A percentile compares a stretch with the other conserved stretches of the same genome.
These are phyloP conservation scores for Helianthus annuus DNA, from an alignment of 129 eudicot species.

Conservation along the genomic window DNA sequence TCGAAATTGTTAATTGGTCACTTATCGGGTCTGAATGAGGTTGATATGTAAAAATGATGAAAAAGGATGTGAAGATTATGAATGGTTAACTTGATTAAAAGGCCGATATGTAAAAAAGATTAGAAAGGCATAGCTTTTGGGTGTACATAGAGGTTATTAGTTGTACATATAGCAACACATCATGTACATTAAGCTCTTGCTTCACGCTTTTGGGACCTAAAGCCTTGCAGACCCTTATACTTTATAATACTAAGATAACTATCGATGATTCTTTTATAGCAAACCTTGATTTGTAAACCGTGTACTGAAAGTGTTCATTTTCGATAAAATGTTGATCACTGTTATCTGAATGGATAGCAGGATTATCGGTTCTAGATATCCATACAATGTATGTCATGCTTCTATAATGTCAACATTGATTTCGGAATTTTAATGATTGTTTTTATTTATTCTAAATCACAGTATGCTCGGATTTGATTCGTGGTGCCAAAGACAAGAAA, in stretches of 20 bases:
- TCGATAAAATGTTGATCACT: background rate
- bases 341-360: background rate
- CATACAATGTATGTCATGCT: background rate
- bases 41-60: too few species aligned
- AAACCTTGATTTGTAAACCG: background rate
- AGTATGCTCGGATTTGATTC: constrained; percentile 88
- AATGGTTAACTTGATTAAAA: too few species aligned
- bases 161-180: too few species aligned
- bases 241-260: background rate
- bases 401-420: background rate
- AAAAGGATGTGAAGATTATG: too few species aligned
- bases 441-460: constrained; percentile 4
- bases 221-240: too few species aligned
- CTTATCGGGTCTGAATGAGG: too few species aligned
- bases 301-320: background rate
- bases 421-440: background rate
- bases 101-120: too few species aligned
- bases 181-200: too few species aligned
- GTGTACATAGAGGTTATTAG: too few species aligned
- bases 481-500: constrained; percentile 70
- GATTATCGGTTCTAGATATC: background rate
- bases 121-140: too few species aligned
- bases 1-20: too few species aligned
- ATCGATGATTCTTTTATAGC: background rate
- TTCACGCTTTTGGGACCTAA: too few species aligned